Evolutionary conservation across 768 basidiomycete genomes (phyloP).

Genomic region (Mycena metata): DNA sequence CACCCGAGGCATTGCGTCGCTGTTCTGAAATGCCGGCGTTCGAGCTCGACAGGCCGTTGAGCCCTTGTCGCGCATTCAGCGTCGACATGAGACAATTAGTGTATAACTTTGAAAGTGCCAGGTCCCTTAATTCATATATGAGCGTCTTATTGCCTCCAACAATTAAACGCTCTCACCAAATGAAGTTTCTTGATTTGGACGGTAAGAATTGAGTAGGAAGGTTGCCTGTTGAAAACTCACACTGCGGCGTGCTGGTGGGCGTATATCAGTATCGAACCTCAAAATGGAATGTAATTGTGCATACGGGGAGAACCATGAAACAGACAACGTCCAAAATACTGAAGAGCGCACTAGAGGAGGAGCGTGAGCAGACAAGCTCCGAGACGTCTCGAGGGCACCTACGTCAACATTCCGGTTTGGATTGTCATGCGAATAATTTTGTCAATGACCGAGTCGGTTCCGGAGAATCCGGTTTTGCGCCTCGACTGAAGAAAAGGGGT

Average conservation of each 20-base stretch:
- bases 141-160: too few species aligned
- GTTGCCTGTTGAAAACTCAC: constrained; percentile 45
- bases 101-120: constrained; percentile 63
- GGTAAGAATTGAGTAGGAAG: background rate
- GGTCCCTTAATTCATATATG: constrained; percentile 47
- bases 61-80: constrained; percentile 57
- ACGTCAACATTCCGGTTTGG: constrained; percentile 40
- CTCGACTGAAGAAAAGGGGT: background rate
- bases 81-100: constrained; percentile 63
- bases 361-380: background rate
- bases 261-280: background rate
- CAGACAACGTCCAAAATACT: constrained; percentile 26
- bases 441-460: constrained; percentile 38
- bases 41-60: constrained; percentile 45
- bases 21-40: constrained; percentile 43
- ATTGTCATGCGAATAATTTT: constrained; percentile 38
- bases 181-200: constrained; percentile 54
- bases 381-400: background rate
- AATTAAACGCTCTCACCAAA: constrained; percentile 39
- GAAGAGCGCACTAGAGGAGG: constrained; percentile 24
- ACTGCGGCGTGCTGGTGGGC: constrained; percentile 57
- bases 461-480: constrained; percentile 37
- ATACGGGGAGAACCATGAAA: constrained; percentile 35
- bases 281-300: background rate
- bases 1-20: constrained; percentile 41